A percentile compares a stretch with the other conserved stretches of the same genome.
phyloP scores from a whole-genome alignment of 805 yeast species.

The Saturnispora mendoncae region DNA sequence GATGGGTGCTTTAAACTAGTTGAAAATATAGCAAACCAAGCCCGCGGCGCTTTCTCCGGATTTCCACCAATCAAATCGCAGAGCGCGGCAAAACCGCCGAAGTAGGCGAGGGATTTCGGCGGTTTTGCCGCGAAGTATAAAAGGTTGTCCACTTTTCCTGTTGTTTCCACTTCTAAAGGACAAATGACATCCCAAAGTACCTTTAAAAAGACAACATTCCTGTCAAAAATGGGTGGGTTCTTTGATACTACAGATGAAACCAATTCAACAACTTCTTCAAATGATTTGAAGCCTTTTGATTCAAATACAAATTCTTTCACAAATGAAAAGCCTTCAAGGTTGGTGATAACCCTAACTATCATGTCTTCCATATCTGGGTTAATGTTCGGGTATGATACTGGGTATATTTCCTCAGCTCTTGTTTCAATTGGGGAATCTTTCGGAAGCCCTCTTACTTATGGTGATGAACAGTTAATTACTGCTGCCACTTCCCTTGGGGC shows the following conservation, averaged over 20 bases:
- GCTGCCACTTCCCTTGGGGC: slow-evolving; percentile 96
- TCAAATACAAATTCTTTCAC: slow-evolving; percentile 26
- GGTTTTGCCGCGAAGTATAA: background rate
- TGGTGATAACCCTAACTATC: slow-evolving; percentile 61
- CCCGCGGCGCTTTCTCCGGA: too few relatives aligned
- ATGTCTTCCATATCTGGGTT: slow-evolving; percentile 88
- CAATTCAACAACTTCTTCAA: slow-evolving; percentile 6
- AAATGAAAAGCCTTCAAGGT: slow-evolving; percentile 46
- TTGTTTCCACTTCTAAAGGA: background rate
- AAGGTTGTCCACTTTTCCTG: background rate
- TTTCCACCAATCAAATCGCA: background rate
- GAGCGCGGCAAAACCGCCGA: too few relatives aligned
- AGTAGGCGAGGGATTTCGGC: too few relatives aligned
- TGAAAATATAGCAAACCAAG: too few relatives aligned
- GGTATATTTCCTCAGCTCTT: slow-evolving; percentile 89
- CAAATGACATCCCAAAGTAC: too few relatives aligned
- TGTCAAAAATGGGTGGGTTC: background rate
- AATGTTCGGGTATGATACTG: slow-evolving; percentile 97
- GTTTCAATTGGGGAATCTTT: slow-evolving; percentile 79
- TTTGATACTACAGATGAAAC: slow-evolving; percentile 1
- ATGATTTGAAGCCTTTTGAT: slow-evolving; percentile 5
- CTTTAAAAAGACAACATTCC: background rate
- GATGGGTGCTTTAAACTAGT: too few relatives aligned
- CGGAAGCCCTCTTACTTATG: slow-evolving; percentile 51
- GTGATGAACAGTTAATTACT: slow-evolving; percentile 84